Evolutionary conservation across 2,329 filamentous ascomycete genomes (phyloP).

Genomic region (Pyrenochaeta sp.): DNA sequence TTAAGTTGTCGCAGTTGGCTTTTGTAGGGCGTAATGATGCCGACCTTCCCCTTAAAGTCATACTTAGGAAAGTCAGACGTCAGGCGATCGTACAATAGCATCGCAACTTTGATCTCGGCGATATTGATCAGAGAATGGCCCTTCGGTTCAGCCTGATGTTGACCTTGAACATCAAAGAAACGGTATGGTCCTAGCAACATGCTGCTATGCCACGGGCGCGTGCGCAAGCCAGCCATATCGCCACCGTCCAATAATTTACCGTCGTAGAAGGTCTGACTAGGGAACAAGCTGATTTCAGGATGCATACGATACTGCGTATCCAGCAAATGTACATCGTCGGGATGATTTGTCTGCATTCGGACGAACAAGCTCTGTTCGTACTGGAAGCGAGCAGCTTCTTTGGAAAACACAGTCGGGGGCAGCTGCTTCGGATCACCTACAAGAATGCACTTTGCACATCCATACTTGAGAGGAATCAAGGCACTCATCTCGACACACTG

Average conservation of each 20-base stretch:
- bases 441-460: constrained; percentile 93
- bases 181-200: constrained; percentile 87
- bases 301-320: constrained; percentile 99
- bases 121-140: constrained; percentile 91
- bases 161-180: constrained; percentile 94
- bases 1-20: constrained; percentile 85
- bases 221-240: constrained; percentile 78
- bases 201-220: constrained; percentile 85
- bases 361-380: constrained; percentile 99
- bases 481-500: constrained; percentile 98
- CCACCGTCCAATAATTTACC: constrained; percentile 82
- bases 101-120: constrained; percentile 84
- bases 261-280: constrained; percentile 92
- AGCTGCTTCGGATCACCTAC: constrained; percentile 98
- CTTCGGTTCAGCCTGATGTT: constrained; percentile 79
- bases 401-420: constrained; percentile 93
- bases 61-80: constrained; percentile 71
- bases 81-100: constrained; percentile 83
- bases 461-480: constrained; percentile 95
- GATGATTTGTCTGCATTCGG: constrained; percentile 93
- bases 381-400: constrained; percentile 88
- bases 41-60: constrained; percentile 83
- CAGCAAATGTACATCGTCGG: constrained; percentile 87
- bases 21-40: constrained; percentile 98
- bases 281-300: constrained; percentile 91